phyloP scores from a whole-genome alignment of 2,329 filamentous ascomycete genomes.

The Clonostachys byssicola region DNA sequence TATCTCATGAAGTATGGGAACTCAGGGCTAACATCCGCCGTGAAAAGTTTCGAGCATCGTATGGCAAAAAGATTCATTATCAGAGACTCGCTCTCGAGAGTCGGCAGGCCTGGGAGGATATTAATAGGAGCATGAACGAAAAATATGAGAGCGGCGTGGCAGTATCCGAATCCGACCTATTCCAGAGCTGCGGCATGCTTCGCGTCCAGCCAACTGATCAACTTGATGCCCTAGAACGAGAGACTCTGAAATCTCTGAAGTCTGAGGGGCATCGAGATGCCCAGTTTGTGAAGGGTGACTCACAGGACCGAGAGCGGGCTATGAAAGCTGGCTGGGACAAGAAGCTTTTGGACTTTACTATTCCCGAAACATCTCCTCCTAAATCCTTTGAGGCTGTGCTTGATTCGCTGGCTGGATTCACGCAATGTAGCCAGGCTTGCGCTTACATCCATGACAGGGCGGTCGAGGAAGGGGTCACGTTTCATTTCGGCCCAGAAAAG shows the following conservation, averaged over 20 bases:
- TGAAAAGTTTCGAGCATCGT: conserved; percentile 13
- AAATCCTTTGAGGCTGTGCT: conserved; percentile 14
- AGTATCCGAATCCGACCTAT: conserved; percentile 2
- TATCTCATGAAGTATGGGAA: too few species aligned
- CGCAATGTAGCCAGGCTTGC: conserved; percentile 12
- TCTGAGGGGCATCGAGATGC: conserved; percentile 12
- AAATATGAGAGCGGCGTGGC: too few species aligned
- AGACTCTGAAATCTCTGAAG: conserved; percentile 13
- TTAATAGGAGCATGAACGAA: not conserved
- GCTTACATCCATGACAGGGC: conserved; percentile 10
- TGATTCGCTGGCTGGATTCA: conserved; percentile 13
- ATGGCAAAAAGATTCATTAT: conserved; percentile 14
- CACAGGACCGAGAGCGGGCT: conserved; percentile 8
- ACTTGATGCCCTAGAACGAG: conserved; percentile 11
- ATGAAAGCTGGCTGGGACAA: conserved; percentile 8
- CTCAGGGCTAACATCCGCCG: not conserved
- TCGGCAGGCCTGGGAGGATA: conserved; percentile 10
- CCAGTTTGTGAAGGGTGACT: conserved; percentile 13
- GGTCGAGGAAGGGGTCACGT: conserved; percentile 12
- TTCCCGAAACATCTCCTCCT: conserved; percentile 5
- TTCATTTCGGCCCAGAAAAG: conserved; percentile 14
- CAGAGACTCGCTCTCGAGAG: conserved; percentile 15
- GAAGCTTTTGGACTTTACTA: conserved; percentile 14
- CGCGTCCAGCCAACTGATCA: conserved; percentile 13
- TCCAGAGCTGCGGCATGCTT: conserved; percentile 14